Percentiles rank a stretch among this genome's conserved stretches.
Conservation (phyloP, 345 rosid species). For the Kernera saxatilis region DNA sequence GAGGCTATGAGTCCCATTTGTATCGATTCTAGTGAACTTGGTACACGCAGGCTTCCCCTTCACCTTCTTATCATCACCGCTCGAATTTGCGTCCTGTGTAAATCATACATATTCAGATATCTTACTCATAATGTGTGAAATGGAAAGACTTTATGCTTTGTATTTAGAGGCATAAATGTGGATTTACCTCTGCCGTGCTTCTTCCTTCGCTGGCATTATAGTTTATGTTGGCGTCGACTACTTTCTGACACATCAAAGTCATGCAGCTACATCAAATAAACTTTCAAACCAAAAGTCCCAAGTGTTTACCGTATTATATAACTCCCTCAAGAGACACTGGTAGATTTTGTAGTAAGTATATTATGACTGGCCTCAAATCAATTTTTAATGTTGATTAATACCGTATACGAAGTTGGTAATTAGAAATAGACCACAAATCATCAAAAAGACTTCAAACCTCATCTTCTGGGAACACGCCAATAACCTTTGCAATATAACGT, state of each 20-base stretch:
- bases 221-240: slow-evolving; percentile 57
- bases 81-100: slow-evolving; percentile 43
- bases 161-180: not conserved
- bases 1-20: slow-evolving; percentile 77
- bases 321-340: not conserved
- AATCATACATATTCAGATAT: not conserved
- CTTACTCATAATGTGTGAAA: not conserved
- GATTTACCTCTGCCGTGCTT: slow-evolving; percentile 69
- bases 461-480: slow-evolving; percentile 70
- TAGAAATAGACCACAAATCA: not conserved
- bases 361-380: not conserved
- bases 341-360: not conserved
- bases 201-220: slow-evolving; percentile 74
- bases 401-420: not conserved
- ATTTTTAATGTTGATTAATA: not conserved
- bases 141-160: not conserved
- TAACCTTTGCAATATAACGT: slow-evolving; percentile 67
- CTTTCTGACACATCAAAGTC: slow-evolving; percentile 41
- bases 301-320: not conserved
- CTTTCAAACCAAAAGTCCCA: not conserved
- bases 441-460: slow-evolving; percentile 44
- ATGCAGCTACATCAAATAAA: slow-evolving; percentile 5
- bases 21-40: slow-evolving; percentile 75
- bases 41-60: slow-evolving; percentile 83
- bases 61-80: slow-evolving; percentile 34